Percentiles rank a stretch among this genome's conserved stretches.
Conservation (phyloP, 176 grass and related monocot species). For the Areca catechu region DNA sequence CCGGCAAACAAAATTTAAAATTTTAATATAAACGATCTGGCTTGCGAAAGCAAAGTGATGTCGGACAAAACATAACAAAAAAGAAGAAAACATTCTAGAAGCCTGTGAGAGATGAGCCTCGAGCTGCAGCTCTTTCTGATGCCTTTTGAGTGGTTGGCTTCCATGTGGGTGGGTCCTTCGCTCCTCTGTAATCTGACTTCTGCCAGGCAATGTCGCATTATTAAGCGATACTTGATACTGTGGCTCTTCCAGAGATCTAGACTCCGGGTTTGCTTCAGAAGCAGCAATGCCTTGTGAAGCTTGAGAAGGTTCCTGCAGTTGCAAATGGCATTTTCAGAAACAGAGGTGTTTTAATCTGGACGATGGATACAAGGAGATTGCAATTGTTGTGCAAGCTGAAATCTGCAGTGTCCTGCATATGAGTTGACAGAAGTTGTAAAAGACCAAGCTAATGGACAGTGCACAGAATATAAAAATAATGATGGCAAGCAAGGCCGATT, state of each 20-base stretch:
- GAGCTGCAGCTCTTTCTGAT: conserved; percentile 53
- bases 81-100: not conserved
- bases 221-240: not conserved
- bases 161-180: conserved; percentile 44
- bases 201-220: conserved; percentile 8
- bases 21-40: too few relatives aligned
- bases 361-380: not conserved
- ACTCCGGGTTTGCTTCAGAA: not conserved
- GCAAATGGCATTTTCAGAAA: not conserved
- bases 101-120: conserved; percentile 34
- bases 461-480: too few relatives aligned
- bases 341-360: not conserved
- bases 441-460: too few relatives aligned
- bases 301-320: not conserved
- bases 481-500: too few relatives aligned
- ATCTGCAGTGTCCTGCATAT: too few relatives aligned
- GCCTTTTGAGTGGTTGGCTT: conserved; percentile 62
- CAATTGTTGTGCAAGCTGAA: not conserved
- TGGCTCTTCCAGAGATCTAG: not conserved
- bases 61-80: too few relatives aligned
- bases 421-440: too few relatives aligned
- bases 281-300: not conserved
- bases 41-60: too few relatives aligned
- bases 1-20: too few relatives aligned
- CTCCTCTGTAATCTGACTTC: conserved; percentile 47